A percentile compares a stretch with the other conserved stretches of the same genome.
phyloP scores from a whole-genome alignment of 306 rosid genomes.

The Ormosia emarginata region DNA sequence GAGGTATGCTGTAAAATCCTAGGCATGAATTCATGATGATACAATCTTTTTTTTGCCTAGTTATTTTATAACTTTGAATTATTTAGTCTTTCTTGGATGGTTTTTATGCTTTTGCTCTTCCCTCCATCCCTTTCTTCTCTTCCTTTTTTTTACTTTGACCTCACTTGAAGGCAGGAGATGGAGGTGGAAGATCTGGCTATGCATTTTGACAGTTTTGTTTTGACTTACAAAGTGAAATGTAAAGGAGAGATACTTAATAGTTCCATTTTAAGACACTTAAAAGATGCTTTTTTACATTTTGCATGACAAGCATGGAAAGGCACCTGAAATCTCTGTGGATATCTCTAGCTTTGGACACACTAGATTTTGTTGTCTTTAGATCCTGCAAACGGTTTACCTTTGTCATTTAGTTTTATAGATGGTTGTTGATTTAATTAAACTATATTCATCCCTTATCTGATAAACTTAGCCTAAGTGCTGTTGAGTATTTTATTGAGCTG shows the following conservation, averaged over 20 bases:
- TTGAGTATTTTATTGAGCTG: neutral
- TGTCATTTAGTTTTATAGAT: neutral
- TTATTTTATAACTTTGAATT: neutral
- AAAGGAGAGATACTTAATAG: neutral
- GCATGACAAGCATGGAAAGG: neutral
- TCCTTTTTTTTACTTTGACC: neutral
- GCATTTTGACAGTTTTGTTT: neutral
- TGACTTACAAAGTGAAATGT: neutral
- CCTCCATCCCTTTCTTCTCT: neutral
- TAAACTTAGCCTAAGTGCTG: neutral
- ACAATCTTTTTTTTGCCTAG: neutral
- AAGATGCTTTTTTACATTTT: neutral
- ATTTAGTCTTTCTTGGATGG: neutral
- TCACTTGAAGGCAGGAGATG: neutral
- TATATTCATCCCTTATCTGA: neutral
- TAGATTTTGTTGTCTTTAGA: neutral
- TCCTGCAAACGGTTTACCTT: neutral
- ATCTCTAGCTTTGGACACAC: neutral
- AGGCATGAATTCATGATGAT: neutral
- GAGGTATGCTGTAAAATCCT: slow-evolving; percentile 60
- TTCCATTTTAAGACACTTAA: neutral
- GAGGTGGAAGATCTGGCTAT: neutral
- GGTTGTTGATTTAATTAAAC: neutral
- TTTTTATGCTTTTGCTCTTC: neutral
- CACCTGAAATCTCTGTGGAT: neutral